phyloP scores from a whole-genome alignment of 805 yeast species.

The Candida ascalaphidarum region DNA sequence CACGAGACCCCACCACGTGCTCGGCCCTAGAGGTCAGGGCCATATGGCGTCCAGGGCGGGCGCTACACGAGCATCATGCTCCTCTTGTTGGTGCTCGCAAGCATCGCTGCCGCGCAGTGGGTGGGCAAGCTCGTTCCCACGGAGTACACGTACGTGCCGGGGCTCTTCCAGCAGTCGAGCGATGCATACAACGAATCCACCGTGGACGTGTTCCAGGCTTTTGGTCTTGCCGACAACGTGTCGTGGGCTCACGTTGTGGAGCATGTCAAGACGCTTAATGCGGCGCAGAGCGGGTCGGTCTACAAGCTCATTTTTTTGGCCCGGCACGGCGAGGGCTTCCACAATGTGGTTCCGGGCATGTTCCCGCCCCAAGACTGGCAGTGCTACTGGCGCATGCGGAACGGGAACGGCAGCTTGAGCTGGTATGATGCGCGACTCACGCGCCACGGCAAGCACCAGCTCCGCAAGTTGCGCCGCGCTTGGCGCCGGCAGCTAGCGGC shows the following conservation, averaged over 20 bases:
- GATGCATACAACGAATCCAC: constrained; percentile 5
- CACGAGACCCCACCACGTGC: no score
- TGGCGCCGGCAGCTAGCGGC: constrained; percentile 7
- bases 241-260: constrained; percentile 15
- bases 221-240: constrained; percentile 13
- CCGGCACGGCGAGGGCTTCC: constrained; percentile 28
- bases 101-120: not conserved
- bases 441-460: constrained; percentile 11
- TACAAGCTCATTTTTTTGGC: constrained; percentile 20
- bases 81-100: not conserved
- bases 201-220: constrained; percentile 7
- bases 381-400: constrained; percentile 17
- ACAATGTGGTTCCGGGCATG: constrained; percentile 14
- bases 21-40: no score
- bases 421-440: constrained; percentile 27
- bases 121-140: not conserved
- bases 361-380: constrained; percentile 13
- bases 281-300: not conserved
- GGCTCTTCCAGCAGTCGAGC: constrained; percentile 13
- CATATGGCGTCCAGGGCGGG: constrained; percentile 3
- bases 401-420: constrained; percentile 10
- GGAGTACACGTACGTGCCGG: not conserved
- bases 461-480: constrained; percentile 4
- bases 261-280: constrained; percentile 3
- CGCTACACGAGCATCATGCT: not conserved